These are phyloP conservation scores for Trichophyton mentagrophytes DNA, from an alignment of 2,329 filamentous ascomycete genomes.

Conservation along the genomic window DNA sequence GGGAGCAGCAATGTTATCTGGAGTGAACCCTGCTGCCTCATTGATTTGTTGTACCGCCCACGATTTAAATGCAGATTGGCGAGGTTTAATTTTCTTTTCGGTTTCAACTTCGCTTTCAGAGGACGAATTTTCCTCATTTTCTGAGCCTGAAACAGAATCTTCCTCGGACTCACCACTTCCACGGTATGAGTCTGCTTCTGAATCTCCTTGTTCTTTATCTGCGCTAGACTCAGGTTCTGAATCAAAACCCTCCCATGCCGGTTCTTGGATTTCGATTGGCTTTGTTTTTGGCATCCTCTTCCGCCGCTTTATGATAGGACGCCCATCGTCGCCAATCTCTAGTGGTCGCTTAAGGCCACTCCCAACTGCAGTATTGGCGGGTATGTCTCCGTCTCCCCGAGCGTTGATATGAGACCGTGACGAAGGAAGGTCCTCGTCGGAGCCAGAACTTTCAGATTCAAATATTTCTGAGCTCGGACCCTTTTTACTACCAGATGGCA, in stretches of 20 bases:
- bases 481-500: background rate
- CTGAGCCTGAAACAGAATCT: conserved; percentile 15
- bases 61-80: conserved; percentile 67
- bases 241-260: conserved; percentile 36
- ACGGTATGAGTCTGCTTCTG: conserved; percentile 16
- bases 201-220: conserved; percentile 15
- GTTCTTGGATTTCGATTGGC: conserved; percentile 23
- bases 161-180: conserved; percentile 21
- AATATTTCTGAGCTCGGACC: background rate
- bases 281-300: conserved; percentile 36
- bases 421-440: conserved; percentile 43
- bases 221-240: conserved; percentile 23
- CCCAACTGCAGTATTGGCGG: conserved; percentile 33
- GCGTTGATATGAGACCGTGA: conserved; percentile 20
- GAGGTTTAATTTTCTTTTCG: conserved; percentile 21
- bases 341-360: conserved; percentile 79
- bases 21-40: conserved; percentile 59
- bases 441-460: conserved; percentile 13
- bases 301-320: conserved; percentile 69
- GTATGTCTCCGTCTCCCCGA: background rate
- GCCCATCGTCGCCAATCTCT: conserved; percentile 64
- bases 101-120: conserved; percentile 16
- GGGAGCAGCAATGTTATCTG: conserved; percentile 23
- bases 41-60: conserved; percentile 87
- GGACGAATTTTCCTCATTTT: conserved; percentile 26